Evolutionary conservation across 768 basidiomycete species (phyloP).

Genomic region (Xanthoconium stramineum): DNA sequence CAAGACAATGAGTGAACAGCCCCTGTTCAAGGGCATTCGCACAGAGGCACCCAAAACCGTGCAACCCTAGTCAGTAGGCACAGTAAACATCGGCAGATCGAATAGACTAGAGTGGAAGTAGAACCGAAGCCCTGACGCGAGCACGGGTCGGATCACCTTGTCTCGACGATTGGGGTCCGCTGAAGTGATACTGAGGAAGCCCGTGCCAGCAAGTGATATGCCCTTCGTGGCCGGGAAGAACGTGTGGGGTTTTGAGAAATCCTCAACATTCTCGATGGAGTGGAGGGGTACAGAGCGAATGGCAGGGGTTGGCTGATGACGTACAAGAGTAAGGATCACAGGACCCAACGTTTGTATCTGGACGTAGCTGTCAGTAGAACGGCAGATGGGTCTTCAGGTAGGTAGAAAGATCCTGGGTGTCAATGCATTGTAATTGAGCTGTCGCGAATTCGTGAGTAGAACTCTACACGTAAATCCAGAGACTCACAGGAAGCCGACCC

Average conservation of each 20-base stretch:
- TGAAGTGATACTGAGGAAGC: slow-evolving; percentile 50
- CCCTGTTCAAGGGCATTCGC: slow-evolving; percentile 47
- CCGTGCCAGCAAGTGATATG: slow-evolving; percentile 36
- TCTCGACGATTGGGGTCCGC: slow-evolving; percentile 43
- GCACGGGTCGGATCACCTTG: slow-evolving; percentile 47
- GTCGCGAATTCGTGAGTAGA: slow-evolving; percentile 22
- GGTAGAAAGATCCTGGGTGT: slow-evolving; percentile 55
- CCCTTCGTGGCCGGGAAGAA: slow-evolving; percentile 56
- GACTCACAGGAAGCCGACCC: slow-evolving; percentile 55
- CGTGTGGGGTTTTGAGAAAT: slow-evolving; percentile 46
- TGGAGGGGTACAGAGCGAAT: slow-evolving; percentile 49
- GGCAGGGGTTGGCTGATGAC: slow-evolving; percentile 53
- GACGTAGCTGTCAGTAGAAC: slow-evolving; percentile 18
- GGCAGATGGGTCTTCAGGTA: slow-evolving; percentile 47
- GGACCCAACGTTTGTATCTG: slow-evolving; percentile 68
- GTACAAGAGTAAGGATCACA: slow-evolving; percentile 82
- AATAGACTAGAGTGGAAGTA: slow-evolving; percentile 48
- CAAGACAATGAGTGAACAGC: slow-evolving; percentile 53
- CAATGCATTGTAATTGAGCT: slow-evolving; percentile 63
- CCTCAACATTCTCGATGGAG: slow-evolving; percentile 39
- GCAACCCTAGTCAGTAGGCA: neutral
- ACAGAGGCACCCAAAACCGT: slow-evolving; percentile 44
- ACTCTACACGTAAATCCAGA: neutral
- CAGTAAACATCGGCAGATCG: neutral
- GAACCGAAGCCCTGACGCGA: slow-evolving; percentile 39